Evolutionary conservation across 208 protist genomes (phyloP).

Genomic region (Leptomonas seymouri): DNA sequence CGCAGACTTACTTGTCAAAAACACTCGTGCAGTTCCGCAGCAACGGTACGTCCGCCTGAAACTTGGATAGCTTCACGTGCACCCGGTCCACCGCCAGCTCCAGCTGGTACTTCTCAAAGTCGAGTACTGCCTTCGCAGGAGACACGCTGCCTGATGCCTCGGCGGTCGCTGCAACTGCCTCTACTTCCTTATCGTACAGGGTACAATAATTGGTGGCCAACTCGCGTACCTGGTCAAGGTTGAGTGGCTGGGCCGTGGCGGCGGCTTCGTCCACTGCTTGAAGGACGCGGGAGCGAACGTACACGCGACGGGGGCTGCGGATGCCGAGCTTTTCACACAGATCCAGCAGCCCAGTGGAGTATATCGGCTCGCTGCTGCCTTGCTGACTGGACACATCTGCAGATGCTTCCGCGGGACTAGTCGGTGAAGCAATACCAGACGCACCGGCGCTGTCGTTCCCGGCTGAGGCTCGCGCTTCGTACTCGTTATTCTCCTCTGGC

Average conservation of each 20-base stretch:
- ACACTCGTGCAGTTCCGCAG: slow-evolving; percentile 35
- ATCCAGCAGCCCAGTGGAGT: slow-evolving; percentile 13
- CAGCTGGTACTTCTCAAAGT: slow-evolving; percentile 33
- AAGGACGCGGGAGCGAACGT: slow-evolving; percentile 34
- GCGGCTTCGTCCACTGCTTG: slow-evolving; percentile 23
- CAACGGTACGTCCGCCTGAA: slow-evolving; percentile 38
- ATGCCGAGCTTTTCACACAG: slow-evolving; percentile 43
- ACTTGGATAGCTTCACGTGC: slow-evolving; percentile 26
- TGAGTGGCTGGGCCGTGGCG: slow-evolving; percentile 9
- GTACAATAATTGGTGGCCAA: slow-evolving; percentile 25
- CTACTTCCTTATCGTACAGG: slow-evolving; percentile 38
- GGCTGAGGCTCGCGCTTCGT: not conserved
- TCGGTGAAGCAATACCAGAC: not conserved
- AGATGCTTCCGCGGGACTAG: not conserved
- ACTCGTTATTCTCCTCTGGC: slow-evolving; percentile 8
- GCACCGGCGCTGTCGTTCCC: not conserved
- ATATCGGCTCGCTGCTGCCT: not conserved
- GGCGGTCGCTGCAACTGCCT: slow-evolving; percentile 3
- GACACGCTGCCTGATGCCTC: slow-evolving; percentile 11
- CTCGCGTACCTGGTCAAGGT: slow-evolving; percentile 32
- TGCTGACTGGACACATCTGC: not conserved
- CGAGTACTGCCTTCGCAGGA: slow-evolving; percentile 20
- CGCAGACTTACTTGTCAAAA: slow-evolving; percentile 23
- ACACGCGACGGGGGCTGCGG: slow-evolving; percentile 44
- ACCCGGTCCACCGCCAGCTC: slow-evolving; percentile 27